These are phyloP conservation scores for Tritrichomonas musculus DNA, from an alignment of 208 protist genomes.

Conservation along the genomic window DNA sequence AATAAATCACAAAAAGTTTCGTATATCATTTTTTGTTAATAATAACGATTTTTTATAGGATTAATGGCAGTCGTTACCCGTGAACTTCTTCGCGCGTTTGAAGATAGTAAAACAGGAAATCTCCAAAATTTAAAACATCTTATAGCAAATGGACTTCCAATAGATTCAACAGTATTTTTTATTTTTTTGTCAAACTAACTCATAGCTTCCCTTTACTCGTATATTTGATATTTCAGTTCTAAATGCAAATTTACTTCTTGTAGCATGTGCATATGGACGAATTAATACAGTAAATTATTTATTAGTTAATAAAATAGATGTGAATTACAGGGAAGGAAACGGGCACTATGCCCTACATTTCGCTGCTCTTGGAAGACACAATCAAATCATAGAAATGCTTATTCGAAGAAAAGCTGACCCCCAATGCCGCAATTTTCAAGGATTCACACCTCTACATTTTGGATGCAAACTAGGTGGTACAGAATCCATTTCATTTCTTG, in stretches of 20 bases:
- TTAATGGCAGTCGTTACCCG: background rate
- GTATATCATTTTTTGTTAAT: background rate
- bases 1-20: background rate
- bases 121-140: background rate
- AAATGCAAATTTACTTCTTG: background rate
- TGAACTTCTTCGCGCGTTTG: background rate
- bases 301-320: background rate
- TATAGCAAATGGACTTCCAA: background rate
- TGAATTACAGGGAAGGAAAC: constrained; percentile 16
- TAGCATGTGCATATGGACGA: constrained; percentile 6
- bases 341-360: background rate
- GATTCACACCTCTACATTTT: constrained; percentile 5
- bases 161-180: background rate
- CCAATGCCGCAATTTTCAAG: background rate
- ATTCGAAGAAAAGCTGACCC: background rate
- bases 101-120: constrained; percentile 1
- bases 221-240: background rate
- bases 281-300: constrained; percentile 16
- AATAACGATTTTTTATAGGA: background rate
- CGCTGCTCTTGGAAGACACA: background rate
- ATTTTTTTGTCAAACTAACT: constrained; percentile 16
- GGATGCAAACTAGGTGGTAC: background rate
- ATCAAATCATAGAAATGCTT: constrained; percentile 22
- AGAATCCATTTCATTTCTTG: background rate
- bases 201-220: background rate